phyloP scores from a whole-genome alignment of 306 rosid species.

The Dryas octopetala region DNA sequence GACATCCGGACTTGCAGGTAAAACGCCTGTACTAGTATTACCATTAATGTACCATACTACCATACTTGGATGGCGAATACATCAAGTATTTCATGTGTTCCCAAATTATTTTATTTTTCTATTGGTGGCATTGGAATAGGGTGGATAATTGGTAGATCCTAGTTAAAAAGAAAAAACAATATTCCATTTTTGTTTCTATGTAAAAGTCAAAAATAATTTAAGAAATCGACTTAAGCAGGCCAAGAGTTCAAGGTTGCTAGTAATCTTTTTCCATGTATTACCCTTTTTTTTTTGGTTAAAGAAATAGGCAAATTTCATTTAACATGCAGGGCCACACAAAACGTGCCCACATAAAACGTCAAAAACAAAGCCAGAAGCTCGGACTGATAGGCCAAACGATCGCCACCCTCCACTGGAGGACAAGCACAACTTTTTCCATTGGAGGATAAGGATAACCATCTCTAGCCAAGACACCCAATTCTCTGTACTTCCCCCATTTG shows the following conservation, averaged over 20 bases:
- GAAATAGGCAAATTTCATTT: neutral
- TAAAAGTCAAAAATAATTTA: too few relatives aligned
- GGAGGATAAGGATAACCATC: too few relatives aligned
- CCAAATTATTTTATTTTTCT: neutral
- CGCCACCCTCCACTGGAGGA: neutral
- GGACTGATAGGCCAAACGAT: neutral
- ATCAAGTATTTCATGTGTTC: constrained; percentile 15
- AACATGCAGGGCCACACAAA: neutral
- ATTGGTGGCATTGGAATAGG: too few relatives aligned
- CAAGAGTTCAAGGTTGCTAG: neutral
- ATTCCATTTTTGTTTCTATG: too few relatives aligned
- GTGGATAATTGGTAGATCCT: too few relatives aligned
- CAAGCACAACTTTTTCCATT: neutral
- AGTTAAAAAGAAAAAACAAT: too few relatives aligned
- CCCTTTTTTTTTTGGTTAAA: neutral
- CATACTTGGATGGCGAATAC: constrained; percentile 19
- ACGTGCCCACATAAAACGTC: neutral
- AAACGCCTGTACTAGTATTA: neutral
- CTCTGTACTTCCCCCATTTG: neutral
- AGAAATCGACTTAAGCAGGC: too few relatives aligned
- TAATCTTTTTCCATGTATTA: neutral
- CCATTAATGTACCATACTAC: neutral
- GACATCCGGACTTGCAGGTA: neutral
- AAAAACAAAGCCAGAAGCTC: neutral
- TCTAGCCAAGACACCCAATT: neutral